Percentiles rank a stretch among this genome's conserved stretches.
These are phyloP conservation scores for Neurospora sp. DNA, from an alignment of 495 filamentous ascomycete genomes.

Conservation along the genomic window DNA sequence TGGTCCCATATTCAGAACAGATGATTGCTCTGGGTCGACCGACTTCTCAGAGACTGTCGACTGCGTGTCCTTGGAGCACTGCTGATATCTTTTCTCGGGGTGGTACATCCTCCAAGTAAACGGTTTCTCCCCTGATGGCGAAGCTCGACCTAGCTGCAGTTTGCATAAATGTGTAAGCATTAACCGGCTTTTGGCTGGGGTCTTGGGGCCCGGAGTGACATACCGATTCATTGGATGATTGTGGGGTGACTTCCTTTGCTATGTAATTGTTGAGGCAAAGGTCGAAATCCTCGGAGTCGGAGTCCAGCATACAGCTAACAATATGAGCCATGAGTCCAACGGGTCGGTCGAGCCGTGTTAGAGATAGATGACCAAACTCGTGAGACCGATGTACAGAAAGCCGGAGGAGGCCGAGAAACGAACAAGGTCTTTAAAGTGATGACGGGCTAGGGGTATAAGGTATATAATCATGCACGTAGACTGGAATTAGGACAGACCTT, in stretches of 20 bases:
- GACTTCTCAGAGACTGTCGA: slow-evolving; percentile 28
- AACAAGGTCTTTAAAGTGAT: slow-evolving; percentile 8
- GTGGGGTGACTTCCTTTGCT: slow-evolving; percentile 32
- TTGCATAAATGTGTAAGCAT: slow-evolving; percentile 18
- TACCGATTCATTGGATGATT: slow-evolving; percentile 38
- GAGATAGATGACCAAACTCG: slow-evolving; percentile 22
- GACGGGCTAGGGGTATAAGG: slow-evolving; percentile 16
- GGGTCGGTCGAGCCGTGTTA: slow-evolving; percentile 17
- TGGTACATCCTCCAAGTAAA: slow-evolving; percentile 45
- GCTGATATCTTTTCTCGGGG: slow-evolving; percentile 41
- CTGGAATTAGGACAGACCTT: slow-evolving; percentile 9
- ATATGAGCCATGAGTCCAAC: slow-evolving; percentile 39
- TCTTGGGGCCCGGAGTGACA: slow-evolving; percentile 8
- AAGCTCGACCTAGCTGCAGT: slow-evolving; percentile 25
- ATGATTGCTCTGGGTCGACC: slow-evolving; percentile 41
- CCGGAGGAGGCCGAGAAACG: slow-evolving; percentile 18
- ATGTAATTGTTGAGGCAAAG: slow-evolving; percentile 35
- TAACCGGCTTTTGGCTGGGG: slow-evolving; percentile 9
- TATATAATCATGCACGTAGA: slow-evolving; percentile 21
- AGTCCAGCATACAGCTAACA: slow-evolving; percentile 32
- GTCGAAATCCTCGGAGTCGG: slow-evolving; percentile 25
- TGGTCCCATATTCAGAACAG: slow-evolving; percentile 36
- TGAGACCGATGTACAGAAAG: slow-evolving; percentile 6
- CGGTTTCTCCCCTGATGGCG: slow-evolving; percentile 30
- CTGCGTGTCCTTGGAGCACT: slow-evolving; percentile 39